Conservation (phyloP, 257 asterid species). For the Anisodus acutangulus region DNA sequence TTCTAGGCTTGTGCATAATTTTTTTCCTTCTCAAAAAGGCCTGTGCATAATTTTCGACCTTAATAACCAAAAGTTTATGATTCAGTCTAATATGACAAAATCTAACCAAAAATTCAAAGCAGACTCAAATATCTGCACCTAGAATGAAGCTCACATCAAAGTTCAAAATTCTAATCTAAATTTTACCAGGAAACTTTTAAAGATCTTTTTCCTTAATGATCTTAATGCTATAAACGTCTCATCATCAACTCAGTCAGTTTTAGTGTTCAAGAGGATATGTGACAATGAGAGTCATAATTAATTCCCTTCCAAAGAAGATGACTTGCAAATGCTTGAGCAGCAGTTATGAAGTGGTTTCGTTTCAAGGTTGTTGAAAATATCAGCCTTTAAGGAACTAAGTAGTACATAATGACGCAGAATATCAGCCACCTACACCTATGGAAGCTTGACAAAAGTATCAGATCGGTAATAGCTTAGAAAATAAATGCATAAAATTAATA, state of each 20-base stretch:
- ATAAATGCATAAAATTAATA: neutral
- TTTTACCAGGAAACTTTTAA: neutral
- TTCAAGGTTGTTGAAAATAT: neutral
- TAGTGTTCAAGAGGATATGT: neutral
- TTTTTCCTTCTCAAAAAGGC: neutral
- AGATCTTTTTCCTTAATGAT: neutral
- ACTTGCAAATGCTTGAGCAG: neutral
- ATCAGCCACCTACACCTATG: neutral
- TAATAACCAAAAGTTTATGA: neutral
- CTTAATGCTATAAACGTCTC: neutral
- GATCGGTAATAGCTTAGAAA: neutral
- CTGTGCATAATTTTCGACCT: neutral
- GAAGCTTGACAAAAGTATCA: neutral
- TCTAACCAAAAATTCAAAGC: neutral
- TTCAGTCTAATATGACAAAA: neutral
- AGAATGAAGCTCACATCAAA: constrained; percentile 13
- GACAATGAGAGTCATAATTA: neutral
- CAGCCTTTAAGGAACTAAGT: neutral
- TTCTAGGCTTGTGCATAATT: neutral
- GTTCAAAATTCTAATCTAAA: neutral
- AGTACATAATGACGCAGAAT: neutral
- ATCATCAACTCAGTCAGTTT: neutral
- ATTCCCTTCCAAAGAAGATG: constrained; percentile 5
- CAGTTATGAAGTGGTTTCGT: neutral
- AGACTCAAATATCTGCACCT: neutral